Base-by-base conservation (phyloP, 257 asterid species). In the Euphrasia confusa region DNA sequence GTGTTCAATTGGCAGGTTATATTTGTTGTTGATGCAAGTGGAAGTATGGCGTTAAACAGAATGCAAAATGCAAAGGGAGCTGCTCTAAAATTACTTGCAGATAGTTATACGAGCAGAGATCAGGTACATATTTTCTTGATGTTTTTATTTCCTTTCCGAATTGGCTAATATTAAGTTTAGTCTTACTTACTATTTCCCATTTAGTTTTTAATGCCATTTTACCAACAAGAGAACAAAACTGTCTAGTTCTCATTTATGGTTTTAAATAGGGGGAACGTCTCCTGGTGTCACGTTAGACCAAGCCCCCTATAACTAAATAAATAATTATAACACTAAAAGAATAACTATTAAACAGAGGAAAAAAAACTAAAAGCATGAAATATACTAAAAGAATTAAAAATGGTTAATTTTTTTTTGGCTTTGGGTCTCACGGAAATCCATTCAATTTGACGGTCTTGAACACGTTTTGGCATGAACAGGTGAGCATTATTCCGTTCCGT, bases 31-130 rank as follows among this genome's bases (percentile, higher is more conserved):
- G 99, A 92, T 73, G 99, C 99, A 66, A 92, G 99, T 78, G 97
- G 99, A 64, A 92, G 99, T 69, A 92, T 92, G 99, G 99, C 99
- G 33, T 73, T 92, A 68, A 92, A 92, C 79, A 87, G 99, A 75
- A 92, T 92, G 99, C 99, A 92, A 79, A 92, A 89, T 77, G 99
- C 97, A 55, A 92, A 92, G 79, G 99, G 99, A 21, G 99, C 99
- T 59, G 97, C 99, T 17, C 95, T 92, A 40, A 92, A 92, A 63
- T 74, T 92, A 69, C 93, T 92, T 58, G 96, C 99, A 21, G 99
- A 92, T 77, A 92, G 99, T 76, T 92, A 92, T 75, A 92, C 97
- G 10, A 92, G 99, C 81, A 84, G 99, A 82, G 99, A 92, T 82
- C 99, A 92, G 99, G 99, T 91, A 64, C 70, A 61, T 63, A 40